Conservation (phyloP, 345 rosid species). For the Populus ilicifolia region DNA sequence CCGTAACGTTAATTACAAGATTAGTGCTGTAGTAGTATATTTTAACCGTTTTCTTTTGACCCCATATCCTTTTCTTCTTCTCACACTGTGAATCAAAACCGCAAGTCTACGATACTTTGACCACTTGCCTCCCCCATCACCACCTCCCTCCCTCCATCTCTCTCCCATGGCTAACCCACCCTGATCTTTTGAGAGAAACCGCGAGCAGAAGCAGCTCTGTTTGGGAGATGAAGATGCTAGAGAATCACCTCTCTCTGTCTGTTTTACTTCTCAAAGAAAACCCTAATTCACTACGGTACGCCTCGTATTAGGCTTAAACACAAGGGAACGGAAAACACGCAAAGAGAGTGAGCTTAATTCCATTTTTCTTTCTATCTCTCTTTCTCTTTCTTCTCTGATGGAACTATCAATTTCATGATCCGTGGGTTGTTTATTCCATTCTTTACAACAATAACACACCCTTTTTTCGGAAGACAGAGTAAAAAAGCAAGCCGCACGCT, state of each 20-base stretch:
- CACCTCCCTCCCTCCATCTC: not conserved
- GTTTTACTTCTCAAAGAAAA: constrained; percentile 5
- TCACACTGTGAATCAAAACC: constrained; percentile 34
- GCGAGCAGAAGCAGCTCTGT: constrained; percentile 19
- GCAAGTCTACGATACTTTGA: constrained; percentile 26
- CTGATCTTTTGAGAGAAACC: constrained; percentile 26
- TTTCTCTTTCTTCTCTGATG: constrained; percentile 7
- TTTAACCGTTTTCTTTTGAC: not conserved
- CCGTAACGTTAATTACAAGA: too few relatives aligned
- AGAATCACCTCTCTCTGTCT: not conserved
- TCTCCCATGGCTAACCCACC: constrained; percentile 20
- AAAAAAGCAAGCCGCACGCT: constrained; percentile 19
- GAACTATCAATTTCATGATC: constrained; percentile 27
- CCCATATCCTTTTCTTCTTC: constrained; percentile 8
- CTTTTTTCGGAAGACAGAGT: constrained; percentile 21
- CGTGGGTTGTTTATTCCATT: constrained; percentile 26
- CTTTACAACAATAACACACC: not conserved
- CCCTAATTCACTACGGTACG: constrained; percentile 24
- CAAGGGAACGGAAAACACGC: not conserved
- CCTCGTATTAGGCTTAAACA: constrained; percentile 5
- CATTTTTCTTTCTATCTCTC: constrained; percentile 3
- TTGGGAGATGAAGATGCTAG: constrained; percentile 14
- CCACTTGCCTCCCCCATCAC: constrained; percentile 12
- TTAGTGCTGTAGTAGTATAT: not conserved
- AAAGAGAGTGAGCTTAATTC: not conserved